Evolutionary conservation across 1,139 yeast genomes (phyloP).

Genomic region (Wickerhamomyces sp.): DNA sequence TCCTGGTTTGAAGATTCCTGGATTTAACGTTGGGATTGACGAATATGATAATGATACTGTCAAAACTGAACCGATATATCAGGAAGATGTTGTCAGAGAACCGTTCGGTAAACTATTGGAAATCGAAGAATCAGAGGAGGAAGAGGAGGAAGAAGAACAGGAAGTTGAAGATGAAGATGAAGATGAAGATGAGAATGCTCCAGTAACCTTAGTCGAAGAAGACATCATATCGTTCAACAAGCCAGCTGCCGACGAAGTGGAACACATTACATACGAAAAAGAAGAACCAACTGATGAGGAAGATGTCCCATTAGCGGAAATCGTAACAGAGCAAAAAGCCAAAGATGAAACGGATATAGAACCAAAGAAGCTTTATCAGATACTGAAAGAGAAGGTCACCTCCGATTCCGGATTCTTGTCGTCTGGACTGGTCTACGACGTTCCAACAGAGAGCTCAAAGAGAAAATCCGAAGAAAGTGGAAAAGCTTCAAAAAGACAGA

Average conservation of each 20-base stretch:
- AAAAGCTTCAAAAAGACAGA: constrained; percentile 10
- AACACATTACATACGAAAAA: constrained; percentile 3
- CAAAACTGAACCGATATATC: constrained; percentile 25
- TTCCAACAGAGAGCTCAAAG: constrained; percentile 11
- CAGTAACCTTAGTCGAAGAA: constrained; percentile 22
- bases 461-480: constrained; percentile 1
- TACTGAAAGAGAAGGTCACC: constrained; percentile 32
- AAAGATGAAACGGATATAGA: constrained; percentile 12
- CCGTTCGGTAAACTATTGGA: constrained; percentile 41
- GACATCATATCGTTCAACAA: constrained; percentile 25
- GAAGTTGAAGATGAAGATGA: constrained; percentile 10
- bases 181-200: constrained; percentile 14
- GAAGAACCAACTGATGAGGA: constrained; percentile 16
- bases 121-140: constrained; percentile 31
- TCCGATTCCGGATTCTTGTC: constrained; percentile 26
- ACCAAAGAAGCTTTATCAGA: constrained; percentile 35
- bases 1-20: constrained; percentile 55
- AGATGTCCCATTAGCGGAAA: constrained; percentile 21
- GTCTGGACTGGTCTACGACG: constrained; percentile 24
- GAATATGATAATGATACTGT: constrained; percentile 24
- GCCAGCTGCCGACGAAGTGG: constrained; percentile 16
- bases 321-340: constrained; percentile 9
- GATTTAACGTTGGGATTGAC: constrained; percentile 35
- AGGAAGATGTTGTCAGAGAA: constrained; percentile 18
- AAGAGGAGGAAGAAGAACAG: constrained; percentile 16